These are phyloP conservation scores for Articulospora tetracladia DNA, from an alignment of 495 filamentous ascomycete species.

Conservation along the genomic window DNA sequence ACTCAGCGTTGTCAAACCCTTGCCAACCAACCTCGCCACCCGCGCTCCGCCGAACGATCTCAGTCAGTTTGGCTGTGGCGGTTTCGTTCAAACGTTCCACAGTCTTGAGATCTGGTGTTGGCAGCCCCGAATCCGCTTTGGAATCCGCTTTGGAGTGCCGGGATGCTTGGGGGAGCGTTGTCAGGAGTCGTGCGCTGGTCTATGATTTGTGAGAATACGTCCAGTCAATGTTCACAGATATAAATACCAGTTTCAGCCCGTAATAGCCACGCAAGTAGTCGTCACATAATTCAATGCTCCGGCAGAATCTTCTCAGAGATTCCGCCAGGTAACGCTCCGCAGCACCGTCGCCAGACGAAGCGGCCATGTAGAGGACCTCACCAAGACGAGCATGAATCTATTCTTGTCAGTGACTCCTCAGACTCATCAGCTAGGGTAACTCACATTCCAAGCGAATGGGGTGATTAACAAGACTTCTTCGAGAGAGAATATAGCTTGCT, in stretches of 20 bases:
- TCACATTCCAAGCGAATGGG: slow-evolving; percentile 95
- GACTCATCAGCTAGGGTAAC: slow-evolving; percentile 27
- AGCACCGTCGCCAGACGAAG: slow-evolving; percentile 39
- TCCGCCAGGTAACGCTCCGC: slow-evolving; percentile 54
- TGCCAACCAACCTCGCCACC: slow-evolving; percentile 61
- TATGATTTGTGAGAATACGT: slow-evolving; percentile 18
- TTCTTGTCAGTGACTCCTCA: neutral
- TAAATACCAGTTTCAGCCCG: slow-evolving; percentile 71
- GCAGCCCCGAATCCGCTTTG: slow-evolving; percentile 35
- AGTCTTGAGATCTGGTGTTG: slow-evolving; percentile 43
- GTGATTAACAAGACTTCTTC: slow-evolving; percentile 85
- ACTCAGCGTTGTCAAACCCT: slow-evolving; percentile 69
- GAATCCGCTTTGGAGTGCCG: slow-evolving; percentile 8
- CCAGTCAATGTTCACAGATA: neutral
- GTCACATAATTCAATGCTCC: slow-evolving; percentile 90
- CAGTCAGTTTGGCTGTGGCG: slow-evolving; percentile 68
- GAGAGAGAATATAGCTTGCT: slow-evolving; percentile 81
- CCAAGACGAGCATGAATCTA: slow-evolving; percentile 82
- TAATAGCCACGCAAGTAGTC: slow-evolving; percentile 91
- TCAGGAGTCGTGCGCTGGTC: slow-evolving; percentile 23
- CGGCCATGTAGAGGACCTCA: slow-evolving; percentile 72
- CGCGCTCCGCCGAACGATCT: slow-evolving; percentile 64
- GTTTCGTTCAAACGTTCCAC: slow-evolving; percentile 65
- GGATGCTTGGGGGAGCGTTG: slow-evolving; percentile 8
- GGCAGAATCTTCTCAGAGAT: slow-evolving; percentile 76